Percentiles rank a stretch among this genome's conserved stretches.
These are phyloP conservation scores for Glebionis coronaria DNA, from an alignment of 129 eudicot species.

Conservation along the genomic window DNA sequence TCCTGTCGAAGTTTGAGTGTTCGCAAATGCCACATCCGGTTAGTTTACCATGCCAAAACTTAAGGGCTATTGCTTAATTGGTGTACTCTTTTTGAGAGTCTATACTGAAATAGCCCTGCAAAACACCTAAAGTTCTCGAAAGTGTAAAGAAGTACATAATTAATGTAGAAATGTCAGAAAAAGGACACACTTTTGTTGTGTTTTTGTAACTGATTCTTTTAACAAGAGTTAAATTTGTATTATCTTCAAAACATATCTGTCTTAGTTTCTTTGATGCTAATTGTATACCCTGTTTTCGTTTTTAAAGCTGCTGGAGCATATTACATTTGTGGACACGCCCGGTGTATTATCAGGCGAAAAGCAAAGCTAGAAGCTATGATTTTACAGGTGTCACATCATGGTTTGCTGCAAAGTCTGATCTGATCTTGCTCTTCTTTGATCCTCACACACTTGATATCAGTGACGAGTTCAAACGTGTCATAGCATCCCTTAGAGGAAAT, in stretches of 20 bases:
- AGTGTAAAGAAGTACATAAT: too few species aligned
- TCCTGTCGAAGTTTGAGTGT: slow-evolving; percentile 92
- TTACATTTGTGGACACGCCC: slow-evolving; percentile 95
- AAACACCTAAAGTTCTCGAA: too few species aligned
- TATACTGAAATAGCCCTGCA: too few species aligned
- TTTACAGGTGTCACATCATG: slow-evolving; percentile 96
- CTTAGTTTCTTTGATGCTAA: neutral
- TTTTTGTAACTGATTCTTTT: too few species aligned
- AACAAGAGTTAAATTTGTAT: too few species aligned
- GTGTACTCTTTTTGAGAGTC: too few species aligned
- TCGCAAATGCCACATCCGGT: slow-evolving; percentile 98
- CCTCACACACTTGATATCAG: slow-evolving; percentile 97
- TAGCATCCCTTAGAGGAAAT: slow-evolving; percentile 84
- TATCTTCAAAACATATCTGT: too few species aligned
- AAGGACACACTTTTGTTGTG: too few species aligned
- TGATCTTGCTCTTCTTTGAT: slow-evolving; percentile 83
- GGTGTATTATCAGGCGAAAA: slow-evolving; percentile 97
- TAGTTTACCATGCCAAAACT: slow-evolving; percentile 31
- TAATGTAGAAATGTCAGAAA: too few species aligned
- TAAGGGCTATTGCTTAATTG: too few species aligned
- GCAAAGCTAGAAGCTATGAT: slow-evolving; percentile 92
- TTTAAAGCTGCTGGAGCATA: slow-evolving; percentile 78
- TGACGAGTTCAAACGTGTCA: slow-evolving; percentile 94
- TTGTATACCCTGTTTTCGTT: neutral
- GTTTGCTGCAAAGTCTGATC: slow-evolving; percentile 94